phyloP scores from a whole-genome alignment of 768 basidiomycete species.

The Clathrus columnatus region DNA sequence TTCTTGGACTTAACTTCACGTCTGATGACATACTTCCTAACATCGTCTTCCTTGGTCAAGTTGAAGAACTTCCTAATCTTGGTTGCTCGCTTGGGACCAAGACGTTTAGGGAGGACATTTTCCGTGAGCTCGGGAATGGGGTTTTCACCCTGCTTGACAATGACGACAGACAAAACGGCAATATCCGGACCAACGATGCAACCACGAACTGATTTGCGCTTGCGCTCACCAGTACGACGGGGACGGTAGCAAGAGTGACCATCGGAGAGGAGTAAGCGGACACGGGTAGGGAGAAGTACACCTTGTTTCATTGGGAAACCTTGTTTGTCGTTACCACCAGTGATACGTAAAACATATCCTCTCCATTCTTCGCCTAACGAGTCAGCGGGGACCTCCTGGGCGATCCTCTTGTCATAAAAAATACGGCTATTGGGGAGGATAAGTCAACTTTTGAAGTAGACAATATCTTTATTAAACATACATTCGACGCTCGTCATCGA shows the following conservation, averaged over 20 bases:
- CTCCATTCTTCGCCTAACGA: slow-evolving; percentile 91
- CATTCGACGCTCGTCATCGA: slow-evolving; percentile 88
- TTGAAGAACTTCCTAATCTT: slow-evolving; percentile 99
- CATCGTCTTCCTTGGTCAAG: slow-evolving; percentile 95
- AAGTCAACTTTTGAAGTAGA: slow-evolving; percentile 5
- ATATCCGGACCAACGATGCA: slow-evolving; percentile 98
- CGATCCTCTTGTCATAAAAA: slow-evolving; percentile 96
- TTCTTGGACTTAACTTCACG: slow-evolving; percentile 83
- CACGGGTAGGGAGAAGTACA: slow-evolving; percentile 90
- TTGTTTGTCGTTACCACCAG: slow-evolving; percentile 97
- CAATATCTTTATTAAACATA: slow-evolving; percentile 28
- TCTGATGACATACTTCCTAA: slow-evolving; percentile 93
- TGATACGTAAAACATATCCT: slow-evolving; percentile 94
- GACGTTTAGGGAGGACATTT: slow-evolving; percentile 83
- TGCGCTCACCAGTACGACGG: slow-evolving; percentile 90
- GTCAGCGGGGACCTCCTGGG: slow-evolving; percentile 90
- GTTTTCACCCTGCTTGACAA: slow-evolving; percentile 91
- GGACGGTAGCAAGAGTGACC: slow-evolving; percentile 97
- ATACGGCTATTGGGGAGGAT: slow-evolving; percentile 50
- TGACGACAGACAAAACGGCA: slow-evolving; percentile 84
- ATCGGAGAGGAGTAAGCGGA: slow-evolving; percentile 85
- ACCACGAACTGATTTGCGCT: slow-evolving; percentile 97
- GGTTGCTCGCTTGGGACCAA: slow-evolving; percentile 95
- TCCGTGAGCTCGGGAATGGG: slow-evolving; percentile 92
- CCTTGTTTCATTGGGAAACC: slow-evolving; percentile 99